Evolutionary conservation across 73 alveolate species (phyloP).

Genomic region (Uronychia setigera): DNA sequence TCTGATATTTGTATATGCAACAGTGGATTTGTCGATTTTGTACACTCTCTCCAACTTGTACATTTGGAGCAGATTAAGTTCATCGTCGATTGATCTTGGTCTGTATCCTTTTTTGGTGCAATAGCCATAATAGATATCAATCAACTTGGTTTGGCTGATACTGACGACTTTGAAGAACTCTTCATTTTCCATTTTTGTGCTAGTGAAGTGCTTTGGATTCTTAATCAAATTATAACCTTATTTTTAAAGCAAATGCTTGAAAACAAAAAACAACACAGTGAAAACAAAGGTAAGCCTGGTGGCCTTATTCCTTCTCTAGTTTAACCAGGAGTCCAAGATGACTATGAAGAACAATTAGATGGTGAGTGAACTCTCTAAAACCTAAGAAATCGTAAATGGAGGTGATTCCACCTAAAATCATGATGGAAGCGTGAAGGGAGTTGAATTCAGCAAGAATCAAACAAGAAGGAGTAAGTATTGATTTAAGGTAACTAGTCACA

Average conservation of each 20-base stretch:
- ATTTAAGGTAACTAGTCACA: no score
- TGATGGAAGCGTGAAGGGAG: no score
- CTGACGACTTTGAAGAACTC: background rate
- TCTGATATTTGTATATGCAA: constrained; percentile 22
- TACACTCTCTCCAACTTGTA: background rate
- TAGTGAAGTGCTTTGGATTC: constrained; percentile 16
- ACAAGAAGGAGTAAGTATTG: no score
- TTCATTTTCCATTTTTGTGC: background rate
- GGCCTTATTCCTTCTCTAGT: no score
- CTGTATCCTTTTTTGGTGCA: constrained; percentile 25
- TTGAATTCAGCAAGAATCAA: no score
- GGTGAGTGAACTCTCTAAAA: no score
- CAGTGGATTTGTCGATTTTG: constrained; percentile 10
- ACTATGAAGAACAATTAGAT: no score
- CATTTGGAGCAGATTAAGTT: background rate
- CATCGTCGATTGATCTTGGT: constrained; percentile 18
- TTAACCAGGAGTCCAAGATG: no score
- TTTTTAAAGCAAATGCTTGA: constrained; percentile 1
- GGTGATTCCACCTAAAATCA: no score
- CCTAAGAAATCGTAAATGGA: no score
- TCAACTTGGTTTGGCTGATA: background rate
- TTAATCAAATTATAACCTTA: background rate
- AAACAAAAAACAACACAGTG: no score
- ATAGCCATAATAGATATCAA: background rate
- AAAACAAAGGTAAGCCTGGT: no score